Evolutionary conservation across 495 filamentous ascomycete genomes (phyloP), one percentile per base, ranked within the genome.

Genomic region (Xylaria longipes): DNA sequence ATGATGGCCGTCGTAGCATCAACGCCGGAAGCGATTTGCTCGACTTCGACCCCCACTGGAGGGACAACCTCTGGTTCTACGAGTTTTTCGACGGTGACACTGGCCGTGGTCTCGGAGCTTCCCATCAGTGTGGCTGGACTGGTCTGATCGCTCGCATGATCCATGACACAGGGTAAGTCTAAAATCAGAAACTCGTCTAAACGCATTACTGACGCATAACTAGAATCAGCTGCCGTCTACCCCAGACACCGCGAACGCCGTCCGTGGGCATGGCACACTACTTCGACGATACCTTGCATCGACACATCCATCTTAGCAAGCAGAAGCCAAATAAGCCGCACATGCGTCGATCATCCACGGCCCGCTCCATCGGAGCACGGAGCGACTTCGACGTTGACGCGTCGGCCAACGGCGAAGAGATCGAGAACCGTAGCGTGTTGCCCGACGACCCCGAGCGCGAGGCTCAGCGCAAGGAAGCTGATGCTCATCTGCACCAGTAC

Each of bases 51-150:
- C 89, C 92, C 29, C 84, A 97, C 81, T 98, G 95, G 95, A 94
- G 89, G 78, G 94, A 98, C 77, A 89, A 97, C 75, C 82, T 98
- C 71, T 97, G 93, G 91, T 98, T 97, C 86, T 91, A 97, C 76
- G 95, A 98, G 80, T 98, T 97, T 84, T 98, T 98, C 76, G 95
- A 98, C 75, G 95, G 93, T 35, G 96, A 98, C 77, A 91, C 85
- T 33, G 95, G 96, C 20, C 90, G 94, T 64, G 95, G 96, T 7
- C 85, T 98, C 9, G 95, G 95, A 65, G 93, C 95, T 29, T 96
- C 93, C 58, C 96, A 98, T 81, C 95, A 98, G 79, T 97, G 94
- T 71, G 95, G 95, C 6, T 98, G 96, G 96, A 97, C 95, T n/a
- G 96, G 95, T 0, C 77, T 98, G 60, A 93, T 98, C 75, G 95